Conservation (phyloP, 306 rosid genomes). For the Dalbergia cultrata region DNA sequence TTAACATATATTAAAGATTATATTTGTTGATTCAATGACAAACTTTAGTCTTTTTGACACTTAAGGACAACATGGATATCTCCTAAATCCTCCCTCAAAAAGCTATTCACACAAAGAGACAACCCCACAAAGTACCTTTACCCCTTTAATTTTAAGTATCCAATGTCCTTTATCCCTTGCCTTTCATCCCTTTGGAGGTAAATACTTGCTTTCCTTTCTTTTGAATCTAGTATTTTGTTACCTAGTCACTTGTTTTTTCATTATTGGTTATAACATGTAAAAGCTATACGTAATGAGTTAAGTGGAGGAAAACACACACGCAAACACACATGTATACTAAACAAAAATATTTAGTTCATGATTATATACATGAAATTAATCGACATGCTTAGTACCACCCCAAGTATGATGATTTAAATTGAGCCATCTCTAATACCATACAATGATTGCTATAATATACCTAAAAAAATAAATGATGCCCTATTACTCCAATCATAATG, state of each 20-base stretch:
- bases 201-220: slow-evolving; percentile 54
- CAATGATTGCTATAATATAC: slow-evolving; percentile 29
- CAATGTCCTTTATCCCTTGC: slow-evolving; percentile 73
- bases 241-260: slow-evolving; percentile 50
- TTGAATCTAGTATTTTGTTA: slow-evolving; percentile 50
- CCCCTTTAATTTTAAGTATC: slow-evolving; percentile 85
- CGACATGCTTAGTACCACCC: neutral
- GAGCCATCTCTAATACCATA: slow-evolving; percentile 9
- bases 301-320: neutral
- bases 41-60: slow-evolving; percentile 73
- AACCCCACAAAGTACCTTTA: slow-evolving; percentile 62
- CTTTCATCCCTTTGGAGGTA: slow-evolving; percentile 96
- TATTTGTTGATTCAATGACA: slow-evolving; percentile 89
- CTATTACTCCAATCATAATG: slow-evolving; percentile 25
- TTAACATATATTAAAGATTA: slow-evolving; percentile 21
- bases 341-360: slow-evolving; percentile 7
- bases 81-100: slow-evolving; percentile 46
- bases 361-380: neutral
- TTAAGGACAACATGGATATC: slow-evolving; percentile 86
- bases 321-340: neutral
- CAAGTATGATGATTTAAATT: neutral
- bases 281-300: neutral
- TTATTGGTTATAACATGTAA: slow-evolving; percentile 45
- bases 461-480: slow-evolving; percentile 17
- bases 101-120: slow-evolving; percentile 77